Evolutionary conservation across 2,329 filamentous ascomycete species (phyloP).

Genomic region (Cladosporium sp.): DNA sequence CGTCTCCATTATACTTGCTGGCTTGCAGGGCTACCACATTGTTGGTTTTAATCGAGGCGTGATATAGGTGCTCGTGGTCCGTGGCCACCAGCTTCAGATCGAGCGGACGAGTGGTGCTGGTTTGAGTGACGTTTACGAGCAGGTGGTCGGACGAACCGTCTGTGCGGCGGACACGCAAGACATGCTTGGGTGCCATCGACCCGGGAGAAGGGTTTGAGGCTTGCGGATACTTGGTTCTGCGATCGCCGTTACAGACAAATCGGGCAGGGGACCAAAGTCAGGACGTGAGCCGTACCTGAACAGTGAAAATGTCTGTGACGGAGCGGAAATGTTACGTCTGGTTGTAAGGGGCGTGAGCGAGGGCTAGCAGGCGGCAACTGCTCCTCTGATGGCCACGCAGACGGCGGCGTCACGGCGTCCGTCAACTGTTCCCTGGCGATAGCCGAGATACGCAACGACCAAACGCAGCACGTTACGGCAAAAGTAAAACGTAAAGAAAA

Average conservation of each 20-base stretch:
- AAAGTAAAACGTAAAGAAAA: not conserved
- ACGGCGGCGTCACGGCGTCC: not conserved
- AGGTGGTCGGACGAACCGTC: constrained; percentile 46
- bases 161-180: constrained; percentile 63
- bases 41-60: constrained; percentile 61
- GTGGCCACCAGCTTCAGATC: constrained; percentile 70
- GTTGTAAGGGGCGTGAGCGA: not conserved
- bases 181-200: constrained; percentile 33
- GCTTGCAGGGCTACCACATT: constrained; percentile 56
- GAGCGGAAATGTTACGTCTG: not conserved
- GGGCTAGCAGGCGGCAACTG: not conserved
- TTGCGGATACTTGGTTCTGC: constrained; percentile 17
- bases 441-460: not conserved
- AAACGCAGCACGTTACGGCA: not conserved
- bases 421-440: not conserved
- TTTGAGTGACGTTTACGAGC: constrained; percentile 60
- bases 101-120: constrained; percentile 54
- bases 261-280: not conserved
- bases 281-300: not conserved
- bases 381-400: not conserved
- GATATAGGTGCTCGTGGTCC: constrained; percentile 65
- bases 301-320: not conserved
- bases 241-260: constrained; percentile 21
- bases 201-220: constrained; percentile 11
- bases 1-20: constrained; percentile 57